phyloP scores from a whole-genome alignment of 2,329 filamentous ascomycete species.

The Diaporthe helianthi region DNA sequence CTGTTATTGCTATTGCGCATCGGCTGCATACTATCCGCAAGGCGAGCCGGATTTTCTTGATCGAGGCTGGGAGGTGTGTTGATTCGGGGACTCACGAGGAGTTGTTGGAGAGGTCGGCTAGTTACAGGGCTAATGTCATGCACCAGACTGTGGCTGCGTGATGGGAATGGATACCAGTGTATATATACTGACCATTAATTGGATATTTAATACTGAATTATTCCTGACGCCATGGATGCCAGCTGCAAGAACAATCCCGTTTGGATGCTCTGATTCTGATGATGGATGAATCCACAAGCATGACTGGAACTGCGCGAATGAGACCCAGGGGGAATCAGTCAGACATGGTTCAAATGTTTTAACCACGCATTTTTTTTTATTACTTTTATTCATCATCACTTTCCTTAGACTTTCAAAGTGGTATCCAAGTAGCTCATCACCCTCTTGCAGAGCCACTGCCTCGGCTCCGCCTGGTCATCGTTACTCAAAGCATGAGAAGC shows the following conservation, averaged over 20 bases:
- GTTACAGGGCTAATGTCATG: conserved; percentile 44
- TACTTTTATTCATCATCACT: no score
- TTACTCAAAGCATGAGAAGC: conserved; percentile 57
- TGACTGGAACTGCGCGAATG: no score
- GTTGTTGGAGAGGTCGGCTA: conserved; percentile 40
- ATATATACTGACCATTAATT: background rate
- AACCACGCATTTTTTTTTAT: no score
- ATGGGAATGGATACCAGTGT: background rate
- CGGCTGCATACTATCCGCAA: conserved; percentile 52
- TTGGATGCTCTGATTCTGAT: background rate
- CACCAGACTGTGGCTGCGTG: conserved; percentile 41
- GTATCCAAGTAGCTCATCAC: conserved; percentile 36
- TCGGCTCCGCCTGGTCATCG: conserved; percentile 52
- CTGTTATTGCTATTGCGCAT: conserved; percentile 53
- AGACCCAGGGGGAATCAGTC: no score
- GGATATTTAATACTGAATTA: background rate
- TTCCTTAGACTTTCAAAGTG: background rate
- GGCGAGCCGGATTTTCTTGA: conserved; percentile 52
- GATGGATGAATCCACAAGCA: background rate
- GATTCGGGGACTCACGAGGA: conserved; percentile 45
- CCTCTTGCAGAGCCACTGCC: conserved; percentile 37
- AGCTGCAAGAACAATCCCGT: no score
- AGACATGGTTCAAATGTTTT: no score
- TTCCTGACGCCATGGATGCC: no score
- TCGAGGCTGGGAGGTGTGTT: conserved; percentile 49